A percentile compares a stretch with the other conserved stretches of the same genome.
These are phyloP conservation scores for Somion occarium DNA, from an alignment of 1,284 basidiomycete species.

Conservation along the genomic window DNA sequence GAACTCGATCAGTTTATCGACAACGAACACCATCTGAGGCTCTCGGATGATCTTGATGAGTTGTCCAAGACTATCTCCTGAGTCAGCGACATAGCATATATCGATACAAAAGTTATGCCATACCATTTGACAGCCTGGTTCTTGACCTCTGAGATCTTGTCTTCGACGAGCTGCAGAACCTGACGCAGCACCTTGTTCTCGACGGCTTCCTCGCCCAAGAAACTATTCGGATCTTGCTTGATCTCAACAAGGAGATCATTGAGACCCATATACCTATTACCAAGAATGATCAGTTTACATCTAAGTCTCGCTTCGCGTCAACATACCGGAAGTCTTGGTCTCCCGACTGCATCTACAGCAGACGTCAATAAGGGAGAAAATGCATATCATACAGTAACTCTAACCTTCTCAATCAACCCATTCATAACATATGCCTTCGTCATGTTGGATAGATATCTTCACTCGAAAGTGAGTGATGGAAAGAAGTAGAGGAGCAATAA, in stretches of 20 bases:
- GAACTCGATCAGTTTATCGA: conserved; percentile 84
- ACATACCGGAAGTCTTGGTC: conserved; percentile 79
- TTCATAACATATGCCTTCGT: conserved; percentile 81
- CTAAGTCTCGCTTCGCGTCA: background rate
- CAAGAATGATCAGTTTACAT: background rate
- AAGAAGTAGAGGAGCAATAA: background rate
- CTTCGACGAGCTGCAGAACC: conserved; percentile 82
- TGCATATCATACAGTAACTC: background rate
- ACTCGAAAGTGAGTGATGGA: background rate
- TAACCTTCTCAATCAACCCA: conserved; percentile 73
- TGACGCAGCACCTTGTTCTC: conserved; percentile 80
- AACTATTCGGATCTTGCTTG: conserved; percentile 62
- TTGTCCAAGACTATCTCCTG: conserved; percentile 62
- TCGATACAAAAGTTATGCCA: conserved; percentile 15
- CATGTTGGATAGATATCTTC: conserved; percentile 41
- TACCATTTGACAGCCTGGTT: conserved; percentile 96
- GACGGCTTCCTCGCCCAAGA: conserved; percentile 73
- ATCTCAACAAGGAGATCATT: conserved; percentile 90
- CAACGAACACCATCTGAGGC: conserved; percentile 77
- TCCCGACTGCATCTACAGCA: conserved; percentile 69
- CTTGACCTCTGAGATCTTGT: conserved; percentile 97
- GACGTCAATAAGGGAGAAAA: conserved; percentile 5
- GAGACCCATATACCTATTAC: conserved; percentile 84
- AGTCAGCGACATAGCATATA: background rate
- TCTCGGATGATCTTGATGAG: conserved; percentile 85